Conservation (phyloP, 345 rosid species). For the Gossypium stocksii region DNA sequence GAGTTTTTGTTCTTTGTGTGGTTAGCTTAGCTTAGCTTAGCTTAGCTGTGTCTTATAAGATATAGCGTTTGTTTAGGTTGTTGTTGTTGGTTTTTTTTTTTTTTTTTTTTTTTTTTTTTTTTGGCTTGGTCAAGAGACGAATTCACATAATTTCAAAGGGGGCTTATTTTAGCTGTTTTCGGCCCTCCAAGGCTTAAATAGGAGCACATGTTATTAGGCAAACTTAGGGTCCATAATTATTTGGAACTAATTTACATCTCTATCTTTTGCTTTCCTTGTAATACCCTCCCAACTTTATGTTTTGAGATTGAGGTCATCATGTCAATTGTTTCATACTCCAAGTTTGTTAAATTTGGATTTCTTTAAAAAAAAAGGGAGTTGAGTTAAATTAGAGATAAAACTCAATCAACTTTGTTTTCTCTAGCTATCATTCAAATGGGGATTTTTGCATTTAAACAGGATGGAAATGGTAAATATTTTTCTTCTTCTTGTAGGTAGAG, state of each 20-base stretch:
- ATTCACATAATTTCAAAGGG: neutral
- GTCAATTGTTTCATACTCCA: no score
- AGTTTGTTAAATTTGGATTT: no score
- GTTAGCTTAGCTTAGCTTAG: neutral
- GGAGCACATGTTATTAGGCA: neutral
- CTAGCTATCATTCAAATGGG: no score
- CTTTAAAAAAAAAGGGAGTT: no score
- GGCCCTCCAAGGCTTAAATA: neutral
- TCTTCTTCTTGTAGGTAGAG: no score
- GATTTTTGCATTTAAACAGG: no score
- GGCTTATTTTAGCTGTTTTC: neutral
- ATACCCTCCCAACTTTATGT: neutral
- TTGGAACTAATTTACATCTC: slow-evolving; percentile 9
- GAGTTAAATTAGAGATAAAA: no score
- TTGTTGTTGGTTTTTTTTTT: neutral
- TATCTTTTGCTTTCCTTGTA: neutral
- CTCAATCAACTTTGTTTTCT: no score
- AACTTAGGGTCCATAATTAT: slow-evolving; percentile 10
- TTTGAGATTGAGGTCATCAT: no score
- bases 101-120: no score
- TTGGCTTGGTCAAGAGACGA: neutral
- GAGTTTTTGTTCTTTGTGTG: neutral
- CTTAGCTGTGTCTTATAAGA: neutral
- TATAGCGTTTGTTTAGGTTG: neutral
- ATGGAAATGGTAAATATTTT: neutral